Base-by-base conservation (phyloP, 495 filamentous ascomycete species). In the Podospora fimiseda region DNA sequence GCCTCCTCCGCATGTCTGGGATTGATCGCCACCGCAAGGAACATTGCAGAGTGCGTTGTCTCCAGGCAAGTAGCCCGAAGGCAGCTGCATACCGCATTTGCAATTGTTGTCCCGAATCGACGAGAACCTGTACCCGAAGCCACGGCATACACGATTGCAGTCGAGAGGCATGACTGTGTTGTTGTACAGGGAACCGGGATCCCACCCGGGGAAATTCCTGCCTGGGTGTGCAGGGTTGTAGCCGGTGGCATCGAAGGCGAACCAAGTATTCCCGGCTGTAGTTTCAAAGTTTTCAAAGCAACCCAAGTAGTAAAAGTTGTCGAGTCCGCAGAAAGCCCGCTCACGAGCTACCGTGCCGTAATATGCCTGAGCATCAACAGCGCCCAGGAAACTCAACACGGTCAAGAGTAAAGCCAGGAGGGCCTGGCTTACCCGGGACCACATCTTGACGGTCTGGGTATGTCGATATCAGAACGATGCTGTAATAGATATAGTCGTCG, bases 351-450 rank as follows among this genome's bases (percentile, higher is more conserved):
- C 41, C 2, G 50, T 49, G 37, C 53, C 56, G n/a, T 48, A 65
- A 41, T 46, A 59, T 8, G 37, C 65, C 43, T 62, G 63, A 13
- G 53, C 56, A 45, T 65, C 54, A 18, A 47, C 53, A 7, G 59
- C 23, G 30, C 61, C 42, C 23, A 62, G 40, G 15, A 67, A 52
- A 20, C 56, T 58, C 43, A 56, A 44, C 8, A 66, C 46, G 37
- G 61, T 59, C 39, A 58, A 59, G 19, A 66, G 48, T 9, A 65
- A 43, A 37, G 61, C 61, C 39, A 57, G 57, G n/a, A 66, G 43
- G 23, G 61, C 65, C 40, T 51, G 53, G 21, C 51, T 58, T 52
- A 53, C 46, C 40, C 40, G 57, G 8, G 48, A 15, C 16, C 51
- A 58, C 37, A 50, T 61, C 48, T 48, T 44, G 49, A 30, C 13